These are phyloP conservation scores for Phytopythium chamaehyphon DNA, from an alignment of 352 stramenopile species.

Conservation along the genomic window DNA sequence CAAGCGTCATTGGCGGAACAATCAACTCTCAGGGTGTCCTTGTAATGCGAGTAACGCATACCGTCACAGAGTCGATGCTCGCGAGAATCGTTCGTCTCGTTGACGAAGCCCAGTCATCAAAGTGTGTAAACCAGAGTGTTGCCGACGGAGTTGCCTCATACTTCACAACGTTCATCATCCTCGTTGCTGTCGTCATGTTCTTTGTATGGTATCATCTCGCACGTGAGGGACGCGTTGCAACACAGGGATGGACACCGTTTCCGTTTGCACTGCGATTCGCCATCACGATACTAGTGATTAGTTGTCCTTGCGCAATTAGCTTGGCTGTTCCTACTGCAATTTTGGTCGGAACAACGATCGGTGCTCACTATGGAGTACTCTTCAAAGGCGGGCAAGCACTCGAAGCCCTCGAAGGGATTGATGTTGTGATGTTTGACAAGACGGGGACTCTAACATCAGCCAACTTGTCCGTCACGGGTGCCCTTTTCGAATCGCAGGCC, in stretches of 20 bases:
- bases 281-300: slow-evolving; percentile 78
- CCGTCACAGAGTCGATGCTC: slow-evolving; percentile 73
- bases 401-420: slow-evolving; percentile 59
- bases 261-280: slow-evolving; percentile 75
- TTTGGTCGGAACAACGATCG: slow-evolving; percentile 77
- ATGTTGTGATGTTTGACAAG: slow-evolving; percentile 82
- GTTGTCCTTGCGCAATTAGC: slow-evolving; percentile 73
- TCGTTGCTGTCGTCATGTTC: slow-evolving; percentile 55
- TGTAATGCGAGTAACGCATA: slow-evolving; percentile 64
- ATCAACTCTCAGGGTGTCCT: slow-evolving; percentile 70
- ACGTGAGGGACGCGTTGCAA: slow-evolving; percentile 29
- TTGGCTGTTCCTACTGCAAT: slow-evolving; percentile 71
- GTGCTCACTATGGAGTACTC: slow-evolving; percentile 72
- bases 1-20: slow-evolving; percentile 63
- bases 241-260: slow-evolving; percentile 49
- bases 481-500: slow-evolving; percentile 14
- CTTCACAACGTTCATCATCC: slow-evolving; percentile 76
- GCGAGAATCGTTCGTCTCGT: slow-evolving; percentile 70
- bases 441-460: slow-evolving; percentile 72
- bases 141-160: slow-evolving; percentile 62
- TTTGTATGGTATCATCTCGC: slow-evolving; percentile 70
- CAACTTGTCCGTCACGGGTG: slow-evolving; percentile 34
- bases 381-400: slow-evolving; percentile 75
- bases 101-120: slow-evolving; percentile 65
- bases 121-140: slow-evolving; percentile 55